Evolutionary conservation across 2,329 filamentous ascomycete genomes (phyloP).

Genomic region (Apiospora kogelbergensis): DNA sequence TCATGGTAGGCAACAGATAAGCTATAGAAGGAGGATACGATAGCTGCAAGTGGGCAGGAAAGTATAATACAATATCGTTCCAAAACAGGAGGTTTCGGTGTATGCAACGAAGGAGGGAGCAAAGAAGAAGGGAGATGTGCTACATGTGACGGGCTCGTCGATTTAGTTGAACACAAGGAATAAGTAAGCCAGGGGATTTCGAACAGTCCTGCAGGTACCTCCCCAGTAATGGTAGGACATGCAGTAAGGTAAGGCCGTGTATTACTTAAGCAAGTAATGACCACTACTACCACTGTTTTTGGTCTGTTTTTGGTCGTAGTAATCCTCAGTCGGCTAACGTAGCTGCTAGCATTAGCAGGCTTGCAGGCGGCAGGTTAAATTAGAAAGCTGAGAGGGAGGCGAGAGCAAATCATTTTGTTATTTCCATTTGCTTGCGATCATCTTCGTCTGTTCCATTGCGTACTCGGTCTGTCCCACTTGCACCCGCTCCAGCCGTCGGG

Average conservation of each 20-base stretch:
- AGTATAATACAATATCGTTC: not conserved
- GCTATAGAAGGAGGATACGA: not conserved
- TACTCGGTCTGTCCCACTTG: not conserved
- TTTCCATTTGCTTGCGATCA: not conserved
- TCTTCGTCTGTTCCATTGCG: not conserved
- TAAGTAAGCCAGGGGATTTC: not conserved
- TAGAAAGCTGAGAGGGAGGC: not conserved
- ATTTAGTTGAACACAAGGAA: not conserved
- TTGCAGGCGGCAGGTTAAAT: not conserved
- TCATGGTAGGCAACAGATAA: conserved; percentile 17
- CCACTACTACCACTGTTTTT: not conserved
- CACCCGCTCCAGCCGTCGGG: conserved; percentile 1
- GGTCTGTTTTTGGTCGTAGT: not conserved
- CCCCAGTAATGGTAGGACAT: not conserved
- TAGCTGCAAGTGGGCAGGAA: not conserved
- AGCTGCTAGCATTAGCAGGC: not conserved
- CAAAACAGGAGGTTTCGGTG: not conserved
- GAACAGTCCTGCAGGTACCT: not conserved
- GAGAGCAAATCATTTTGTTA: not conserved
- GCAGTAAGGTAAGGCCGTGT: not conserved
- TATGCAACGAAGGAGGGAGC: not conserved
- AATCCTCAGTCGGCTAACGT: not conserved
- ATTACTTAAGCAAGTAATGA: not conserved
- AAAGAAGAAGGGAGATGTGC: not conserved
- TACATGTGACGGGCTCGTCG: not conserved